Conservation (phyloP, 169 alveolate genomes). For the Condylostoma magnum region DNA sequence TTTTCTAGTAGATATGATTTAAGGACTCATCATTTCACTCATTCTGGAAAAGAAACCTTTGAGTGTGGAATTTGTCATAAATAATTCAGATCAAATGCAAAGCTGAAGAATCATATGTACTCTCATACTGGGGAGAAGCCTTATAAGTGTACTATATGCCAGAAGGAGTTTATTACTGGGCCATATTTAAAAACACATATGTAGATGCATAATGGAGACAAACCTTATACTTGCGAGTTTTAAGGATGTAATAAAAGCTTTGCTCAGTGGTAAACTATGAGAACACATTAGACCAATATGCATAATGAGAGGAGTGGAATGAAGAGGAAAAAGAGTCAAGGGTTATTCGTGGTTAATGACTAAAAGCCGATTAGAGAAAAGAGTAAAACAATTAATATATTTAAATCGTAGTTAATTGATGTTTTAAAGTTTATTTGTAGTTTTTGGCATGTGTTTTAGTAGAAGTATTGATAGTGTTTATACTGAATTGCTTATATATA, state of each 20-base stretch:
- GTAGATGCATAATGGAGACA: not conserved
- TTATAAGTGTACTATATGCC: not conserved
- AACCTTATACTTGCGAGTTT: not conserved
- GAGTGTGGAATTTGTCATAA: not conserved
- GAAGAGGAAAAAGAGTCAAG: no score
- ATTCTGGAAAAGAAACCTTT: not conserved
- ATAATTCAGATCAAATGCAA: not conserved
- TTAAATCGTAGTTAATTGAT: no score
- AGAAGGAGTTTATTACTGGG: not conserved
- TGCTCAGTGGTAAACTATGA: no score
- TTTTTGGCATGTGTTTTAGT: no score
- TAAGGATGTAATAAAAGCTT: not conserved
- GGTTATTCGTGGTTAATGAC: no score
- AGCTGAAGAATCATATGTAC: not conserved
- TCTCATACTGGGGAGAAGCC: constrained; percentile 11
- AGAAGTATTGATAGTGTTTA: no score
- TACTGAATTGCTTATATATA: no score
- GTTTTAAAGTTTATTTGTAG: no score
- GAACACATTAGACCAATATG: no score
- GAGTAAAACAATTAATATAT: no score
- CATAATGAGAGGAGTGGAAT: no score
- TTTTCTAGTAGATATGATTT: not conserved
- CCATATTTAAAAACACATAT: not conserved
- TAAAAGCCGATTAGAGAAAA: no score
- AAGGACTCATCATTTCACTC: not conserved